Evolutionary conservation across 148 eudicot species (phyloP).

Genomic region (Limonium bicolor): DNA sequence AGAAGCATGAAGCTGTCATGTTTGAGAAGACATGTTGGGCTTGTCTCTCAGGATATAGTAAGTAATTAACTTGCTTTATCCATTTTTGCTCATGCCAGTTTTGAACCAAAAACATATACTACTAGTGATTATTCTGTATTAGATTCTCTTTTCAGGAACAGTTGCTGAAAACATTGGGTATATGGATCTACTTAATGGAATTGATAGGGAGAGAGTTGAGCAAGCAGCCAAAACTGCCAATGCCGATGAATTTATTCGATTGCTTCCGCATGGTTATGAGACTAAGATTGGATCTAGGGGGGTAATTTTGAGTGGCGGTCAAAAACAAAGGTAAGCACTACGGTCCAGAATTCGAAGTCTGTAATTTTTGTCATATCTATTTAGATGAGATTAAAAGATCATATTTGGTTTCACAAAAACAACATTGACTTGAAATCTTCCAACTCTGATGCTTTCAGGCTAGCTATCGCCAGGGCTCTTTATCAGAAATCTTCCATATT

Average conservation of each 20-base stretch:
- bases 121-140: constrained; percentile 10
- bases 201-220: constrained; percentile 71
- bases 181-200: constrained; percentile 48
- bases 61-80: constrained; percentile 17
- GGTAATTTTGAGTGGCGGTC: constrained; percentile 87
- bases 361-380: not conserved
- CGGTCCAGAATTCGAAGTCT: not conserved
- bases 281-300: constrained; percentile 82
- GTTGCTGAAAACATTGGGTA: constrained; percentile 92
- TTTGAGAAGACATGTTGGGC: constrained; percentile 77
- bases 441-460: constrained; percentile 23
- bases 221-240: constrained; percentile 77
- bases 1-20: constrained; percentile 40
- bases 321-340: constrained; percentile 67
- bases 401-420: not conserved
- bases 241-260: constrained; percentile 77
- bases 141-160: constrained; percentile 88
- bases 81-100: not conserved
- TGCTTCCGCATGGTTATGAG: constrained; percentile 56
- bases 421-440: no score
- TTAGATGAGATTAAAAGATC: not conserved
- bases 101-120: not conserved
- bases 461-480: constrained; percentile 90
- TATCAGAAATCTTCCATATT: constrained; percentile 83
- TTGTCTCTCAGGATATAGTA: constrained; percentile 90